These are phyloP conservation scores for Skeletonema marinoi DNA, from an alignment of 108 stramenopile species.

Conservation along the genomic window DNA sequence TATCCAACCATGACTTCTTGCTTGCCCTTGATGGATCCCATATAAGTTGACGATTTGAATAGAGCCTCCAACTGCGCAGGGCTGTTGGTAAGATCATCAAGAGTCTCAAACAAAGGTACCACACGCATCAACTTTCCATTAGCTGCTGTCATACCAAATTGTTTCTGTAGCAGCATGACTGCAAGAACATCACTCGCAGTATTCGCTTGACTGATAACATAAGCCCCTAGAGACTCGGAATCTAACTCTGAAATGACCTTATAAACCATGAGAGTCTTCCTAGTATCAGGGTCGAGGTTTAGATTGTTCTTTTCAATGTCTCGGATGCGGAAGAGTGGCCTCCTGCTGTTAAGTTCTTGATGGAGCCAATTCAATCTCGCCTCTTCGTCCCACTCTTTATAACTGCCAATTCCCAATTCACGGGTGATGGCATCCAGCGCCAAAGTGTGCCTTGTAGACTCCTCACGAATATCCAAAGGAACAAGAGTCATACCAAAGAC, in stretches of 20 bases:
- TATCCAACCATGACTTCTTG: constrained; percentile 99
- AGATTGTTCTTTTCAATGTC: constrained; percentile 56
- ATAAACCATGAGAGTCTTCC: constrained; percentile 80
- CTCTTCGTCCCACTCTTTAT: constrained; percentile 91
- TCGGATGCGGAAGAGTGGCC: constrained; percentile 87
- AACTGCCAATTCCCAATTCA: constrained; percentile 90
- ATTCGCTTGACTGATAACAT: constrained; percentile 94
- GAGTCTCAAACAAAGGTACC: constrained; percentile 96
- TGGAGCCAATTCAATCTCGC: constrained; percentile 86
- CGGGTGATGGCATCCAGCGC: constrained; percentile 95
- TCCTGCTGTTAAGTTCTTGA: constrained; percentile 81
- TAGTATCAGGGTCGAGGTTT: constrained; percentile 59
- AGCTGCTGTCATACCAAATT: constrained; percentile 83
- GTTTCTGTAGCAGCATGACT: constrained; percentile 95
- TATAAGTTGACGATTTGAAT: constrained; percentile 77
- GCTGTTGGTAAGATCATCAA: constrained; percentile 88
- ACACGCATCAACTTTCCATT: constrained; percentile 91
- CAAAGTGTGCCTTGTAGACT: constrained; percentile 88
- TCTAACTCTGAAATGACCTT: constrained; percentile 74
- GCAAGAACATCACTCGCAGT: constrained; percentile 95
- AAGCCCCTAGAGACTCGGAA: constrained; percentile 89
- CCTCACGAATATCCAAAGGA: constrained; percentile 96
- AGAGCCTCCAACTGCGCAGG: constrained; percentile 70
- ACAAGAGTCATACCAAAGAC: constrained; percentile 93
- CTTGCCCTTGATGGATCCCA: constrained; percentile 79